Percentiles rank a stretch among this genome's conserved stretches.
phyloP scores from a whole-genome alignment of 73 alveolate genomes.

The Tetrahymena borealis region DNA sequence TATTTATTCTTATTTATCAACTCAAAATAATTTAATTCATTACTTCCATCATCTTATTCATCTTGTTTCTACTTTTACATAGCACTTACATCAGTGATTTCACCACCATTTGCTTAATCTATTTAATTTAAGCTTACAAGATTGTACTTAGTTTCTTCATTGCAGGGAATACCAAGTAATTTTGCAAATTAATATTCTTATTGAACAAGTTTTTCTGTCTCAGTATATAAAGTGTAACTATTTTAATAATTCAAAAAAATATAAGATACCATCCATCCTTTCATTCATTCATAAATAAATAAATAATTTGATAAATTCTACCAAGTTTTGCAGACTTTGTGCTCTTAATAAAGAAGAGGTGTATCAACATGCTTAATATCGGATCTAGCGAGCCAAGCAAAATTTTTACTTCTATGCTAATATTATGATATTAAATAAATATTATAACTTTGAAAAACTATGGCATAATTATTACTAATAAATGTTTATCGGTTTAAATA shows the following conservation, averaged over 20 bases:
- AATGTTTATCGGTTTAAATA: constrained; percentile 59
- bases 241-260: not conserved
- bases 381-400: constrained; percentile 56
- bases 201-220: constrained; percentile 50
- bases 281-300: not conserved
- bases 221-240: constrained; percentile 51
- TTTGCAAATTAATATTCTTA: constrained; percentile 36
- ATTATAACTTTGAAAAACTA: not conserved
- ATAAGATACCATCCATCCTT: no score
- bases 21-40: not conserved
- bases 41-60: constrained; percentile 9
- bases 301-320: not conserved
- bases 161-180: constrained; percentile 18
- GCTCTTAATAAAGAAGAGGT: constrained; percentile 53
- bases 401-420: constrained; percentile 47
- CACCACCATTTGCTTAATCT: not conserved
- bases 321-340: constrained; percentile 59
- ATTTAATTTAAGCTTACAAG: constrained; percentile 13
- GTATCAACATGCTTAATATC: constrained; percentile 48
- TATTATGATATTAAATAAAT: not conserved
- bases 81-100: not conserved
- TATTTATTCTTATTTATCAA: not conserved
- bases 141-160: constrained; percentile 16
- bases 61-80: constrained; percentile 10
- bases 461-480: not conserved